phyloP scores from a whole-genome alignment of 1,284 basidiomycete species.

The Microbotryum silenes-acaulis region DNA sequence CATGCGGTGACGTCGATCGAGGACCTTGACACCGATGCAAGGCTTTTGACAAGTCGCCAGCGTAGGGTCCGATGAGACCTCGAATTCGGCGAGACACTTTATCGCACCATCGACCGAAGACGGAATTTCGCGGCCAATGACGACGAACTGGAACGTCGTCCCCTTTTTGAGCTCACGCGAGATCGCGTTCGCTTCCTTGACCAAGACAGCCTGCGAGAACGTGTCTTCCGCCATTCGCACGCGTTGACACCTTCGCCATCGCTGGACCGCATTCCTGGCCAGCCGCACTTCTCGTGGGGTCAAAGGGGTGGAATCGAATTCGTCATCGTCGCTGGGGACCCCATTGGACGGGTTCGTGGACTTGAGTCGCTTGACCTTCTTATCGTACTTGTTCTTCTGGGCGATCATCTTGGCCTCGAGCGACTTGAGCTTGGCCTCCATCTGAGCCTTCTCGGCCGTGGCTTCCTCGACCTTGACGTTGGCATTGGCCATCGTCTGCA shows the following conservation, averaged over 20 bases:
- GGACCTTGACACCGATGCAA: constrained; percentile 78
- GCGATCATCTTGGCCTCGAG: constrained; percentile 71
- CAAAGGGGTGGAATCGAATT: constrained; percentile 44
- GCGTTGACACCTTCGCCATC: constrained; percentile 72
- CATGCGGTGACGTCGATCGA: constrained; percentile 75
- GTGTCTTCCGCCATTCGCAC: constrained; percentile 89
- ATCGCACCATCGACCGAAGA: constrained; percentile 76
- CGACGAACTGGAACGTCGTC: constrained; percentile 85
- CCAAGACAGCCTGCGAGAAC: constrained; percentile 70
- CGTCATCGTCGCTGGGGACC: constrained; percentile 46
- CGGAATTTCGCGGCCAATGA: constrained; percentile 61
- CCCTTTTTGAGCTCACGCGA: constrained; percentile 78
- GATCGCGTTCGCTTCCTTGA: constrained; percentile 93
- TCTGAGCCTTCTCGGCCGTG: constrained; percentile 71
- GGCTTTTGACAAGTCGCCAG: constrained; percentile 66
- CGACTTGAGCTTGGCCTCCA: constrained; percentile 74
- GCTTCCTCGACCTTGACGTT: constrained; percentile 54
- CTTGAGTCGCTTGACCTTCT: constrained; percentile 51
- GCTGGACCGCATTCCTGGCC: constrained; percentile 68
- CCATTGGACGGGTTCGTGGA: not conserved
- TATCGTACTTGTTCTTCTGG: constrained; percentile 34
- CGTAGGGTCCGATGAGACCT: constrained; percentile 76
- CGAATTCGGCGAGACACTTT: constrained; percentile 78
- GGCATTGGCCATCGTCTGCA: constrained; percentile 61
- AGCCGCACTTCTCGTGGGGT: constrained; percentile 53